These are phyloP conservation scores for Avena eriantha DNA, from an alignment of 176 grass and related monocot genomes.

Conservation along the genomic window DNA sequence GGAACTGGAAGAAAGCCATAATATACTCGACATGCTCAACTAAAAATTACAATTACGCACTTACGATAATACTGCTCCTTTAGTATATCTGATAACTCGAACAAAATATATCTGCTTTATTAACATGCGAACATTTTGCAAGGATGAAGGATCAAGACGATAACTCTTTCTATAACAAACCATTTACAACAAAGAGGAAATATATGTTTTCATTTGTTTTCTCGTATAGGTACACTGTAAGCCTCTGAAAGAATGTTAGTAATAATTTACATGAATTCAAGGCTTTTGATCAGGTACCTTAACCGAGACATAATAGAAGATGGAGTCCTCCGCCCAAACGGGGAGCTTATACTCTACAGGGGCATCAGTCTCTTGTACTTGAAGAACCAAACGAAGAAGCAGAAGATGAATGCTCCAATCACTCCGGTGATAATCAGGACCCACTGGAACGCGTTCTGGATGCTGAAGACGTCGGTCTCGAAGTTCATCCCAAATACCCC, in stretches of 20 bases:
- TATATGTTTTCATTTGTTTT: constrained; percentile 38
- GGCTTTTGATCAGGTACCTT: constrained; percentile 45
- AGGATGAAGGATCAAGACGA: not conserved
- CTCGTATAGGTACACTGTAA: constrained; percentile 25
- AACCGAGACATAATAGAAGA: constrained; percentile 9
- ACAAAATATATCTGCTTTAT: not conserved
- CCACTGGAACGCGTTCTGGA: constrained; percentile 81
- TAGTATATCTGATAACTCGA: too few species aligned
- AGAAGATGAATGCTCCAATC: constrained; percentile 67
- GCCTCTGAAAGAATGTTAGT: constrained; percentile 53
- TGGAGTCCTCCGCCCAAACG: constrained; percentile 7
- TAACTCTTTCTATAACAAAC: not conserved
- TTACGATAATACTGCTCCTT: too few species aligned
- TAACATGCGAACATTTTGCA: not conserved
- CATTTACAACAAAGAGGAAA: constrained; percentile 28
- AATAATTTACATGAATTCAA: constrained; percentile 56
- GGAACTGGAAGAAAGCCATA: too few species aligned
- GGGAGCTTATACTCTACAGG: constrained; percentile 56
- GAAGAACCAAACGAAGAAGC: constrained; percentile 82
- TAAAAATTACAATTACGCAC: too few species aligned
- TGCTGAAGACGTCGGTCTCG: constrained; percentile 53
- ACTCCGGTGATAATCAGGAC: constrained; percentile 58
- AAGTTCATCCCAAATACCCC: constrained; percentile 99
- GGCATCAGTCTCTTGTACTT: constrained; percentile 82
- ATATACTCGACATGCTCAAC: too few species aligned